Evolutionary conservation across 495 filamentous ascomycete species (phyloP).

Genomic region (Paragyromitra xinjiangensis): DNA sequence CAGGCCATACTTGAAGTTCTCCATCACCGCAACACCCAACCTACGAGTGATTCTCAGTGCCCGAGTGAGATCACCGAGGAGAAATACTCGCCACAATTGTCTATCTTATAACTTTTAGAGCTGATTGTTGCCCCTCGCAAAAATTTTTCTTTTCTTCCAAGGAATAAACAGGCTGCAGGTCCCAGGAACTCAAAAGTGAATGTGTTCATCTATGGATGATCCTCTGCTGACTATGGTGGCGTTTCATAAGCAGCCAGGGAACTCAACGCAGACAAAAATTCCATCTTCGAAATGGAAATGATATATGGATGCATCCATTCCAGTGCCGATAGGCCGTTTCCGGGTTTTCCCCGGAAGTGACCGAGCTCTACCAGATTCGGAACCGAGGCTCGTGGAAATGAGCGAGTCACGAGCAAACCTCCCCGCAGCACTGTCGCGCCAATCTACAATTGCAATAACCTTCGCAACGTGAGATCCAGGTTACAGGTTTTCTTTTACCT

Average conservation of each 20-base stretch:
- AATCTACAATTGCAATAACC: not conserved
- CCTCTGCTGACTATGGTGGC: not conserved
- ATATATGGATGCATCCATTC: not conserved
- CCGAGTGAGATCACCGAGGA: not conserved
- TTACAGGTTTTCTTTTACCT: not conserved
- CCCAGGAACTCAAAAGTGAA: not conserved
- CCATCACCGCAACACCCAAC: not conserved
- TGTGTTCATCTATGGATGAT: not conserved
- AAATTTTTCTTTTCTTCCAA: not conserved
- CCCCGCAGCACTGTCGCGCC: not conserved
- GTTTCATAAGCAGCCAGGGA: not conserved
- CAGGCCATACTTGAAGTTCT: not conserved
- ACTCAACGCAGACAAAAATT: not conserved
- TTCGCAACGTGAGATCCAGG: not conserved
- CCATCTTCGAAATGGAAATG: conserved; percentile 3
- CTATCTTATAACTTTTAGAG: not conserved
- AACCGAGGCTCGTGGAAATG: conserved; percentile 13
- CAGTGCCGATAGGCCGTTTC: conserved; percentile 14
- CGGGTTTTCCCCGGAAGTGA: conserved; percentile 21
- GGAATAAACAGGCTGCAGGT: not conserved
- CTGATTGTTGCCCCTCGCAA: not conserved
- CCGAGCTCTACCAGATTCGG: conserved; percentile 3
- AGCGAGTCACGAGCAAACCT: not conserved
- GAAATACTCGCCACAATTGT: not conserved
- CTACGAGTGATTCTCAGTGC: conserved; percentile 17